Conservation (phyloP, 495 filamentous ascomycete species). For the Aspergillus egyptiacus region DNA sequence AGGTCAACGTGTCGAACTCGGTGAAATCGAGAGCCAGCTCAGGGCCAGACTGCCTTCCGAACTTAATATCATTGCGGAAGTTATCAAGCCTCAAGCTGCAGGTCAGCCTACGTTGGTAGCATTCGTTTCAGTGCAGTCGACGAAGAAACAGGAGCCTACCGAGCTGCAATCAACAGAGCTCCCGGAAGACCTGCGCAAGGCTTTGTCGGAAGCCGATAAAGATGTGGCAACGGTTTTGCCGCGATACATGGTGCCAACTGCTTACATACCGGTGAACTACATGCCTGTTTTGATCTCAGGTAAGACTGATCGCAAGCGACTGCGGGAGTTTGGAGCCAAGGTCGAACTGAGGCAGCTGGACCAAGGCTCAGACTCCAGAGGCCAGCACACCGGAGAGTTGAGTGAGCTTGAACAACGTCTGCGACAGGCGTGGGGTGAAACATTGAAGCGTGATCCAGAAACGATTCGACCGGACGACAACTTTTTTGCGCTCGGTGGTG, state of each 20-base stretch:
- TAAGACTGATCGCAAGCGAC: constrained; percentile 40
- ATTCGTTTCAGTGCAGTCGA: constrained; percentile 31
- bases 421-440: constrained; percentile 35
- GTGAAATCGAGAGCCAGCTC: constrained; percentile 45
- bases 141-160: constrained; percentile 14
- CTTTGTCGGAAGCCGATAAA: constrained; percentile 22
- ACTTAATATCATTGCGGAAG: constrained; percentile 32
- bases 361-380: constrained; percentile 4
- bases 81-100: constrained; percentile 28
- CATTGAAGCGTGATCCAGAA: constrained; percentile 32
- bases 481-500: constrained; percentile 59
- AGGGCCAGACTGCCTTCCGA: constrained; percentile 27
- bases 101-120: constrained; percentile 32
- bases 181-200: constrained; percentile 16
- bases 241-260: constrained; percentile 41
- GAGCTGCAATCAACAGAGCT: constrained; percentile 17
- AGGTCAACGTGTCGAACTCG: constrained; percentile 58
- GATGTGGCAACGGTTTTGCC: constrained; percentile 32
- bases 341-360: constrained; percentile 31
- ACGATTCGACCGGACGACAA: constrained; percentile 33
- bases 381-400: constrained; percentile 22
- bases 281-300: constrained; percentile 38
- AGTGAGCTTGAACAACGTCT: constrained; percentile 36
- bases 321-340: constrained; percentile 28
- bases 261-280: constrained; percentile 36